Evolutionary conservation across 1,139 yeast species (phyloP), one percentile per base, ranked within the genome.

Genomic region (Candida smagusa): DNA sequence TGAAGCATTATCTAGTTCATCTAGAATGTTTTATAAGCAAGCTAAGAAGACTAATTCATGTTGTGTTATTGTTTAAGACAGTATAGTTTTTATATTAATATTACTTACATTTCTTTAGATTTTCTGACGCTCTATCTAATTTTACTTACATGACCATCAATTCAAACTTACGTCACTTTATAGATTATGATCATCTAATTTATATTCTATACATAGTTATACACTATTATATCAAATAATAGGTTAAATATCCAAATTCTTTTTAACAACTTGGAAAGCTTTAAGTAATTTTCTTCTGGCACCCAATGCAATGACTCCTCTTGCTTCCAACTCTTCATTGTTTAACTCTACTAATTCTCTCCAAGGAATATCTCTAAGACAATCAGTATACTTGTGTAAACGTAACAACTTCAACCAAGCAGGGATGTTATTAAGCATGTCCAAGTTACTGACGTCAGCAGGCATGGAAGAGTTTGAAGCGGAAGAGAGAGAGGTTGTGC

Each of bases 31-130:
- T 60, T 92, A 92, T 71, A 89, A 88, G 60, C 97, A 92, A 64
- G 98, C 98, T 28, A 89, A 90, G 72, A 89, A 88, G 77, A 89
- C 97, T 33, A 92, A 92, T 67, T 87, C 96, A 21, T 92, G 98
- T 68, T 94, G 98, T 70, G 74, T 84, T 16, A 75, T 90, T 27
- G 31, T 33, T n/a, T n/a, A n/a, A n/a, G n/a, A n/a, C n/a, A n/a
- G n/a, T n/a, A n/a, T n/a, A n/a, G n/a, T n/a, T 6, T 35, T 21
- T 16, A 12, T 27, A 11, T 9, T 12, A 28, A 12, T 9, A 7
- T 11, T 28, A 9, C n/a, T n/a, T n/a, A n/a, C n/a, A n/a, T n/a
- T n/a, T n/a, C n/a, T n/a, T n/a, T n/a, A n/a, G n/a, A n/a, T n/a
- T n/a, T n/a, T n/a, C n/a, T n/a, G n/a, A n/a, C n/a, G n/a, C n/a